phyloP scores from a whole-genome alignment of 306 rosid genomes.

The Vicia sativa region DNA sequence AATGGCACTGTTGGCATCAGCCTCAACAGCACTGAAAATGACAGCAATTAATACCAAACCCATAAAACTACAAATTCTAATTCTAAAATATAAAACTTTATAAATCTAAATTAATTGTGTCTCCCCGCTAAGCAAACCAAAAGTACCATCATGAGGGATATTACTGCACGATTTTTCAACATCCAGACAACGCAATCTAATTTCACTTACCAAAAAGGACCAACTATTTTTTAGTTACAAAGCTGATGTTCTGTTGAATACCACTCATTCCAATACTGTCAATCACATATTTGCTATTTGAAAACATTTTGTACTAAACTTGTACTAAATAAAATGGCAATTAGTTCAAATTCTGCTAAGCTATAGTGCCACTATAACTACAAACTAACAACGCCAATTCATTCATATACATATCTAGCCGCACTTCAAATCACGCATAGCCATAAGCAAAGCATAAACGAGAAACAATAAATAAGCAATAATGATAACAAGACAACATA shows the following conservation, averaged over 20 bases:
- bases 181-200: conserved; percentile 11
- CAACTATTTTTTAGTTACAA: neutral
- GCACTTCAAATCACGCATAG: neutral
- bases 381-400: neutral
- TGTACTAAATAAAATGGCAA: too few relatives aligned
- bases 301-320: neutral
- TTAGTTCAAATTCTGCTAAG: neutral
- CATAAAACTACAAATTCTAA: neutral
- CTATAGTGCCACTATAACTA: neutral
- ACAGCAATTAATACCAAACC: conserved; percentile 35
- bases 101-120: conserved; percentile 4
- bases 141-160: neutral
- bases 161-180: neutral
- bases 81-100: neutral
- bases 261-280: neutral
- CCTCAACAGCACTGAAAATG: conserved; percentile 74
- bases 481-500: conserved; percentile 9
- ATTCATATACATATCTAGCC: conserved; percentile 6
- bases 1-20: conserved; percentile 81
- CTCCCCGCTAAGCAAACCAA: neutral
- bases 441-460: conserved; percentile 9
- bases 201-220: conserved; percentile 29
- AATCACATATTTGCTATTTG: neutral
- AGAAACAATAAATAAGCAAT: conserved; percentile 5
- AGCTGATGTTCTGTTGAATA: neutral